These are phyloP conservation scores for Zhuliangozyma blackwelliae DNA, from an alignment of 1,139 yeast genomes.

Conservation along the genomic window DNA sequence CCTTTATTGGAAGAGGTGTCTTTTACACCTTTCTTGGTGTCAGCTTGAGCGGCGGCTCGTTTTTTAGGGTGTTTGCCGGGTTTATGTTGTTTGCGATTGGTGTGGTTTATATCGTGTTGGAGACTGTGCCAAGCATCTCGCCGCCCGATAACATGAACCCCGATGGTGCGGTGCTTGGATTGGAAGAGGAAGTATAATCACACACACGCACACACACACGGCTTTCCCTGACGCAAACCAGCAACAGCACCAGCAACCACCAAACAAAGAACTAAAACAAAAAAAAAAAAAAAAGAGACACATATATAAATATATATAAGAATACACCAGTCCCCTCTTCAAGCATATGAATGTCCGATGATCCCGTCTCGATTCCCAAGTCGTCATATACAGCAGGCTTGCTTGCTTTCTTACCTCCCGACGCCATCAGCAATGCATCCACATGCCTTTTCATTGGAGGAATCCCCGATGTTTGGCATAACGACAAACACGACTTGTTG, in stretches of 20 bases:
- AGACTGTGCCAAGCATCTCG: constrained; percentile 65
- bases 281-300: too few species aligned
- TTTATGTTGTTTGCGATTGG: constrained; percentile 57
- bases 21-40: constrained; percentile 67
- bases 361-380: constrained; percentile 8
- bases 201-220: too few species aligned
- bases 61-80: constrained; percentile 53
- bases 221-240: too few species aligned
- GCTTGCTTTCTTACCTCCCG: constrained; percentile 19
- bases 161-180: constrained; percentile 45
- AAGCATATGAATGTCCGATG: constrained; percentile 6
- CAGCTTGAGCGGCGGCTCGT: constrained; percentile 56
- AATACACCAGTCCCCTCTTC: too few species aligned
- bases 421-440: constrained; percentile 47
- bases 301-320: too few species aligned
- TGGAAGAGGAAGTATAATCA: constrained; percentile 30
- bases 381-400: constrained; percentile 12
- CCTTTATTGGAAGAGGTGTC: constrained; percentile 80
- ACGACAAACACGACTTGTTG: constrained; percentile 20
- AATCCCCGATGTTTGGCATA: constrained; percentile 61
- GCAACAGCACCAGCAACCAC: too few species aligned
- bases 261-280: too few species aligned
- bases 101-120: constrained; percentile 53
- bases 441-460: constrained; percentile 57
- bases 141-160: constrained; percentile 72